Base-by-base conservation (phyloP, 2,329 filamentous ascomycete genomes). In the Emergomyces africanus region DNA sequence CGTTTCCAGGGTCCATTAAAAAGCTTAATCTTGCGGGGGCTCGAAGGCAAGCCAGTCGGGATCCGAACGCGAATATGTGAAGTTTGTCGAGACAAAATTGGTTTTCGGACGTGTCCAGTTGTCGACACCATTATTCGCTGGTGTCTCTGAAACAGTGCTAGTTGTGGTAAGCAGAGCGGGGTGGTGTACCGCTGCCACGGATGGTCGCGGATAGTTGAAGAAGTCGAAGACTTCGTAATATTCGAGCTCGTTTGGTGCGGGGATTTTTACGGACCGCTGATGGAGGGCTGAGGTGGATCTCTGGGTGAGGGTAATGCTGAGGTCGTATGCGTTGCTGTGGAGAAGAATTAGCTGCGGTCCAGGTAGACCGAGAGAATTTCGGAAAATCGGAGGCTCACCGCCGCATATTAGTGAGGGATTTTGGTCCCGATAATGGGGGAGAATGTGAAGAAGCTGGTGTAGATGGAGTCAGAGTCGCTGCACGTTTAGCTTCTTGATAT, bases 201-300 rank as follows among this genome's bases (percentile, higher is more conserved):
- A 33, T 25, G 46, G 48, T 5, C 48, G 48, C 6, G 75, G 75
- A 48, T 73, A 75, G 28, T 77, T 76, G 65, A 77, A 77, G 59
- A 77, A 77, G 62, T 77, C 75, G 50, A 77, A 77, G 2, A 77
- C 69, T 30, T 77, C 75, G 23, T 77, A 75, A 50, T 71, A 73
- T 60, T 77, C 75, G 2, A 77, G 67, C 59, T 77, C 75, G 61
- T 67, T 71, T 4, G 74, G 67, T 0, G 75, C 72, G 3, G 72
- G 71, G 1, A 69, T 64, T 48, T 74, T 74, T 0, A 73, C 73
- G 18, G 73, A 72, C 4, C 71, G 74, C 3, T 69, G 70, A 30
- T 77, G 73, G 0, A 75, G 41, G 2, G 72, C 72, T 0, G 74
- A 75, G 10, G 66, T 71, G 18, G 74, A 69, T 0, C 68, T 70